A percentile compares a stretch with the other conserved stretches of the same genome.
These are phyloP conservation scores for Mycosphaerelloides madeirae DNA, from an alignment of 2,329 filamentous ascomycete species.

Conservation along the genomic window DNA sequence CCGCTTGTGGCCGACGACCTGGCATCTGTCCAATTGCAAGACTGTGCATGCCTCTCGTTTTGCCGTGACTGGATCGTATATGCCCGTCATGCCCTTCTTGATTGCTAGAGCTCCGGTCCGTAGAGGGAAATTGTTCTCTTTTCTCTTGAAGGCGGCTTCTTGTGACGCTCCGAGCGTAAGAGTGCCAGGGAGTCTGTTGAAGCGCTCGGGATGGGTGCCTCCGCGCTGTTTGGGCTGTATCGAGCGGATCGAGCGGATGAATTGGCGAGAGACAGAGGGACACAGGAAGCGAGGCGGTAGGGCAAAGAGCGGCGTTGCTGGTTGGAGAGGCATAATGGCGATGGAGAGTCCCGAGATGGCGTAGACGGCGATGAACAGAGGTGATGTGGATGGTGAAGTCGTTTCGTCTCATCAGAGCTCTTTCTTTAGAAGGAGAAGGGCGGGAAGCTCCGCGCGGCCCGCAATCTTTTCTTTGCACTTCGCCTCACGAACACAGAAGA, in stretches of 20 bases:
- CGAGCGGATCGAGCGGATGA: conserved; percentile 51
- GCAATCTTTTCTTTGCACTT: too few relatives aligned
- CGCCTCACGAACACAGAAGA: too few relatives aligned
- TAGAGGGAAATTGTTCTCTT: conserved; percentile 54
- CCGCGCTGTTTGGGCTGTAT: conserved; percentile 35
- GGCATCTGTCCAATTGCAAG: conserved; percentile 85
- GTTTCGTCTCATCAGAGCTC: too few relatives aligned
- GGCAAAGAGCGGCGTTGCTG: conserved; percentile 20
- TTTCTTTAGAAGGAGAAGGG: too few relatives aligned
- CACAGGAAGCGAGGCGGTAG: conserved; percentile 32
- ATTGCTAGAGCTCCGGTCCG: conserved; percentile 78
- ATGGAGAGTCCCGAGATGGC: background rate
- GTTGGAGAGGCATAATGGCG: conserved; percentile 26
- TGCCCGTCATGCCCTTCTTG: conserved; percentile 94
- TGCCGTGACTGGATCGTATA: conserved; percentile 73
- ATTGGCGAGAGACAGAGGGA: conserved; percentile 27
- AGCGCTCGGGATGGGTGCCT: conserved; percentile 47
- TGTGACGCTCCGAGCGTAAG: conserved; percentile 54
- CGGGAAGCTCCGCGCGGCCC: too few relatives aligned
- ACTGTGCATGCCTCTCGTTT: conserved; percentile 82
- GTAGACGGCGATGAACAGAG: background rate
- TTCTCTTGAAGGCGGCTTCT: conserved; percentile 56
- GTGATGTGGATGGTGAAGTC: too few relatives aligned
- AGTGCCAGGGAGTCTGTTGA: conserved; percentile 48
- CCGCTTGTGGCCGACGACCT: conserved; percentile 85